Evolutionary conservation across 345 rosid genomes (phyloP).

Genomic region (Brassica rapa): DNA sequence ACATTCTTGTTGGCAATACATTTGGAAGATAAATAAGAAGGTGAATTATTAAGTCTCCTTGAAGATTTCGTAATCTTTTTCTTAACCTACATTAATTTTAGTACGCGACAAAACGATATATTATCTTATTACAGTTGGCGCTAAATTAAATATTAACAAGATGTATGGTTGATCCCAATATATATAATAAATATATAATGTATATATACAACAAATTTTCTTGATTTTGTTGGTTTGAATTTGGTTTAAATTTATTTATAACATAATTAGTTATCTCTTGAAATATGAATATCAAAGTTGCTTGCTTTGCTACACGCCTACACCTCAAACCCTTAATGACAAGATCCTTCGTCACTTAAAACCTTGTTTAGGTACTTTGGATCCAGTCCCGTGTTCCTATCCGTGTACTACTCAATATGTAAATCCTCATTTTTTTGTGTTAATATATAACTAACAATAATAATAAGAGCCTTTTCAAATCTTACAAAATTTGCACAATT

Average conservation of each 20-base stretch:
- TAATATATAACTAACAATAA: neutral
- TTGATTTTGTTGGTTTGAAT: neutral
- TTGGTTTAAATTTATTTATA: neutral
- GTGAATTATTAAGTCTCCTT: constrained; percentile 7
- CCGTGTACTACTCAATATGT: neutral
- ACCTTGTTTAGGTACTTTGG: neutral
- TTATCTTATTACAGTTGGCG: neutral
- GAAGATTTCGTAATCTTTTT: constrained; percentile 28
- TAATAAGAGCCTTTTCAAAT: neutral
- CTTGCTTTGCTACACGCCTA: neutral
- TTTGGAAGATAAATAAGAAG: neutral
- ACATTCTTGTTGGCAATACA: constrained; percentile 11
- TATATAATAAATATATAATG: neutral
- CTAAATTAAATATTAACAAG: neutral
- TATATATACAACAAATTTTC: neutral
- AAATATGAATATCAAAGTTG: neutral
- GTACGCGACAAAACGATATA: constrained; percentile 6
- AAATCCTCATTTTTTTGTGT: neutral
- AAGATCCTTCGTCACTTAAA: neutral
- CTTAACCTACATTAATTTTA: neutral
- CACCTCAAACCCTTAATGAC: neutral
- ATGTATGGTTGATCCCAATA: constrained; percentile 2
- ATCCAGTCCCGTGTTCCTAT: neutral
- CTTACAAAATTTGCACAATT: neutral
- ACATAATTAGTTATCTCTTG: neutral